Evolutionary conservation across 2,329 filamentous ascomycete species (phyloP), one percentile per base, ranked within the genome.

Genomic region (Ophiostoma ulmi): DNA sequence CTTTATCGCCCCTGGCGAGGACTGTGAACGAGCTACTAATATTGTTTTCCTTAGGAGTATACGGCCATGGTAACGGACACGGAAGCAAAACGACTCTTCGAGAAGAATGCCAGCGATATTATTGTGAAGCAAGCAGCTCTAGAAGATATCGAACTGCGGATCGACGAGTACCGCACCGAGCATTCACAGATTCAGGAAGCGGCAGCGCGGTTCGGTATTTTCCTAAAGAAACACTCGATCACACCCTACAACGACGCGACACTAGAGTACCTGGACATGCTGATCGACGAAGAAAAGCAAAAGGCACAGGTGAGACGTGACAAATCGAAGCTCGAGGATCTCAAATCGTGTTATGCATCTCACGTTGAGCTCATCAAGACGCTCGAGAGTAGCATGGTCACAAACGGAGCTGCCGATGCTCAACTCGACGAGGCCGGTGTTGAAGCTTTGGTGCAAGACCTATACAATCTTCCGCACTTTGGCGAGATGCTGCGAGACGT

Each of bases 201-300:
- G 0, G 77, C 79, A 1, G 77, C 76, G 1, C 74, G 77, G 17
- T 82, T 82, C 64, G 76, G 78, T 20, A 66, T 80, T 26, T 83
- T 80, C 70, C 70, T 82, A n/a, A 78, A 77, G 72, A 75, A 77
- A 36, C 73, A 81, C 69, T 78, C 77, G 22, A 80, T 82, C 68
- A 76, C 77, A 1, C 74, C 78, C 0, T 80, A 80, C 76, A 82
- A 82, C 66, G 80, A 83, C 71, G 78, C 78, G 0, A 80, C 77
- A 14, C 68, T 80, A 4, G 79, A 76, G 14, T 81, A 82, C 71
- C 74, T 82, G 3, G 77, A 81, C 44, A 73, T 76, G 70, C 73
- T 80, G 0, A 81, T 82, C 72, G 75, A 78, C 48, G 76, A 80
- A 63, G 79, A 82, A 73, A 69, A 77, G 52, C 72, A 72, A 36